These are phyloP conservation scores for Pyropia haitanensis DNA, from an alignment of 23 red algal genomes.

Conservation along the genomic window DNA sequence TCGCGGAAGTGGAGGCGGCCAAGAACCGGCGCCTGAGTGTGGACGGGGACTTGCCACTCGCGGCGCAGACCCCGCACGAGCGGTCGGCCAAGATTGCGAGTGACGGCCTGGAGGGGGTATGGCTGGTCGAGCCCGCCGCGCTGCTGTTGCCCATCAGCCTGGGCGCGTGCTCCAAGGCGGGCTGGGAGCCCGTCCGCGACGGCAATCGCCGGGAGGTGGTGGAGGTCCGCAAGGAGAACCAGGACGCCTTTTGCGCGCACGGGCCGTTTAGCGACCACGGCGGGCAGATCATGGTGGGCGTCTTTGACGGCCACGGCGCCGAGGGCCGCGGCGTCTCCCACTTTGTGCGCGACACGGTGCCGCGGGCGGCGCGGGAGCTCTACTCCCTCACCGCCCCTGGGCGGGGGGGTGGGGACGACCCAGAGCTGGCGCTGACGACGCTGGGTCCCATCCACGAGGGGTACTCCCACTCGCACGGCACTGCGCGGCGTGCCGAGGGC, in stretches of 20 bases:
- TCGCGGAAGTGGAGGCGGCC: too few species aligned
- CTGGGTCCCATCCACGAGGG: too few species aligned
- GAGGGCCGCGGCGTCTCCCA: conserved; percentile 54
- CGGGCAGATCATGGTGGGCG: conserved; percentile 43
- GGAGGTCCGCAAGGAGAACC: conserved; percentile 78
- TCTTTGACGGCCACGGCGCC: conserved; percentile 61
- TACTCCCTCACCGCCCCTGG: too few species aligned
- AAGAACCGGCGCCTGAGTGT: too few species aligned
- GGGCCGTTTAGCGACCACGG: conserved; percentile 22
- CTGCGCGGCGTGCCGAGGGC: background rate
- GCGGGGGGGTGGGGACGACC: background rate
- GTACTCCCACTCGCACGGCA: too few species aligned
- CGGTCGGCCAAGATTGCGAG: too few species aligned
- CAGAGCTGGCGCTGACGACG: background rate
- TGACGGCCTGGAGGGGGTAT: too few species aligned
- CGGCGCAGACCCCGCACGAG: too few species aligned
- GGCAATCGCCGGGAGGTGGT: conserved; percentile 13
- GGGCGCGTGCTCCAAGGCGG: conserved; percentile 39
- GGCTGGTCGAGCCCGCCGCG: too few species aligned
- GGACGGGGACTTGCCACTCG: too few species aligned
- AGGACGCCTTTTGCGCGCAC: conserved; percentile 53
- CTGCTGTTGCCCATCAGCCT: conserved; percentile 18
- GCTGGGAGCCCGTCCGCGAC: conserved; percentile 61
- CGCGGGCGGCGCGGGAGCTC: conserved; percentile 15
- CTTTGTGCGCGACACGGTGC: conserved; percentile 40